phyloP scores from a whole-genome alignment of 2,329 filamentous ascomycete genomes.

The Cercospora brassicicola region DNA sequence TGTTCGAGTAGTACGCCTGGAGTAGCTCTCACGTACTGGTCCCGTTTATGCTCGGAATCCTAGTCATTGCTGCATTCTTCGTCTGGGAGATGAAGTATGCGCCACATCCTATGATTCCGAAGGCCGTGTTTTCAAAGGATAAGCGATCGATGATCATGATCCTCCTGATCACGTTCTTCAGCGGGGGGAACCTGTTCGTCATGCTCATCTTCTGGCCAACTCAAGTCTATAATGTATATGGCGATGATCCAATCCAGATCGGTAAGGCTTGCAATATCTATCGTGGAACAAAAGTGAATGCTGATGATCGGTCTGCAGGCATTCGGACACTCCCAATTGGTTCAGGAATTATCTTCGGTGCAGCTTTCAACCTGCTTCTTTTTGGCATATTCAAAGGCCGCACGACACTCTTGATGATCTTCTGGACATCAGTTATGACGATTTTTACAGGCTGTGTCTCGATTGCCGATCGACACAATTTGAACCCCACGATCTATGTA shows the following conservation, averaged over 20 bases:
- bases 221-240: slow-evolving; percentile 65
- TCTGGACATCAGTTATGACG: slow-evolving; percentile 64
- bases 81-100: slow-evolving; percentile 37
- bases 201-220: slow-evolving; percentile 62
- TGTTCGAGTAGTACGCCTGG: slow-evolving; percentile 35
- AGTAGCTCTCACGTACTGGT: slow-evolving; percentile 37
- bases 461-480: slow-evolving; percentile 30
- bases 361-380: slow-evolving; percentile 59
- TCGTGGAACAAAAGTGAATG: background rate
- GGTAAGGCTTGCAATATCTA: slow-evolving; percentile 42
- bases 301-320: background rate
- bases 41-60: slow-evolving; percentile 37
- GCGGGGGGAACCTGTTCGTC: slow-evolving; percentile 43
- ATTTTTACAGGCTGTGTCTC: slow-evolving; percentile 48
- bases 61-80: slow-evolving; percentile 38
- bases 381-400: slow-evolving; percentile 59
- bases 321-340: slow-evolving; percentile 64
- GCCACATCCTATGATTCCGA: slow-evolving; percentile 39
- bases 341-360: slow-evolving; percentile 63
- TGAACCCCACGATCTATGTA: slow-evolving; percentile 37
- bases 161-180: slow-evolving; percentile 45
- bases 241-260: slow-evolving; percentile 59
- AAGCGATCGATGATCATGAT: slow-evolving; percentile 40
- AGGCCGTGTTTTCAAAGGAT: slow-evolving; percentile 34
- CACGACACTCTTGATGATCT: slow-evolving; percentile 61